Base-by-base conservation (phyloP, 352 stramenopile genomes). In the Pythium sukuiense region DNA sequence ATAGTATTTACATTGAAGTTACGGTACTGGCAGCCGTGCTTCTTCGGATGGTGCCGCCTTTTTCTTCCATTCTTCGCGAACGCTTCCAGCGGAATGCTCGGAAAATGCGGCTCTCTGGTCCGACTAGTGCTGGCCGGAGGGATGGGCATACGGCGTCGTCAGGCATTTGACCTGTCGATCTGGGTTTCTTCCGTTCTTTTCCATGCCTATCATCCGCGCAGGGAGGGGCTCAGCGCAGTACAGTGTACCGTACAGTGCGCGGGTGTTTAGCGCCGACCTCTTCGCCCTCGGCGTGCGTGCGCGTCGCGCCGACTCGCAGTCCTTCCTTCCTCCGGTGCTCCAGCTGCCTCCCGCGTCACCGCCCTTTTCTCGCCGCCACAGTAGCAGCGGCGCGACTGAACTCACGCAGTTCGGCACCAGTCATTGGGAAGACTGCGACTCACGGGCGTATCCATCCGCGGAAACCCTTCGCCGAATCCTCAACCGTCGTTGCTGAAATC, bases 401-500 rank as follows among this genome's bases (percentile, higher is more conserved):
- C 41, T 48, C 41, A 48, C 41, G 41, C 14, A 48, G 13, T 18
- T 18, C 41, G 41, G 5, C 16, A 24, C 41, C 41, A 48, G 18
- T 48, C 41, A 20, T 48, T 48, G 41, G 9, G 16, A 8, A 16
- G 37, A 18, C 37, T 13, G 14, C 41, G 18, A 48, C 41, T 48
- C 41, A 26, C 13, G 11, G 33, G 41, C 41, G 16, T 48, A 48
- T 48, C 41, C 41, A 48, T 48, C 41, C 41, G 41, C 41, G 41
- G 41, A 48, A 48, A 48, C 41, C 41, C 18, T 48, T 48, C 41
- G 41, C 41, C 41, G 18, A 48, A 48, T 20, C 41, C 18, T 16
- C 37, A 67, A 61, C 62, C 27, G 55, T 60, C 37, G 63, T 56
- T 53, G 20, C 55, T 59, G 63, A 64, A 59, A 60, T 64, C 48